A percentile compares a stretch with the other conserved stretches of the same genome.
These are phyloP conservation scores for Ascobolus immersus DNA, from an alignment of 495 filamentous ascomycete genomes.

Conservation along the genomic window DNA sequence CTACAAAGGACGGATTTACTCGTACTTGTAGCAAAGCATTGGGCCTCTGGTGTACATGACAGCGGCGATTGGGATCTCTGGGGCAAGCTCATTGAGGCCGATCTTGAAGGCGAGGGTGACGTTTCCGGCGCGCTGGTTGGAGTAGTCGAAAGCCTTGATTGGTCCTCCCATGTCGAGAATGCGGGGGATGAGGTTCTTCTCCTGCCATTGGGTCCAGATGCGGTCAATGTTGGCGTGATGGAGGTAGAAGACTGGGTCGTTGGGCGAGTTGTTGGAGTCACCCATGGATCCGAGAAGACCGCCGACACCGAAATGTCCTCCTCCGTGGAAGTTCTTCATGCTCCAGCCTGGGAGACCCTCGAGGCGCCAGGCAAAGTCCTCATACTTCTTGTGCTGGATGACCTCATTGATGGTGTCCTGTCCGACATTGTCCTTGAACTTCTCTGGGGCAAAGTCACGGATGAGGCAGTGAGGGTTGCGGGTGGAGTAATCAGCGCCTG, in stretches of 20 bases:
- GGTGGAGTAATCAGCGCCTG: constrained; percentile 4
- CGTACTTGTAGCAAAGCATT: not conserved
- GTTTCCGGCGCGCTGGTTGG: constrained; percentile 15
- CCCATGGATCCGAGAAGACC: constrained; percentile 9
- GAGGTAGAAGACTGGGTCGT: constrained; percentile 28
- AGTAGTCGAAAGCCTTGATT: constrained; percentile 15
- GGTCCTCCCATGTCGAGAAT: constrained; percentile 18
- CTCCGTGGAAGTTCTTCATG: constrained; percentile 32
- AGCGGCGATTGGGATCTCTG: not conserved
- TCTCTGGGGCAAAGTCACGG: constrained; percentile 32
- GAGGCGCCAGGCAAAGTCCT: constrained; percentile 27
- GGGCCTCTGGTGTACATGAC: not conserved
- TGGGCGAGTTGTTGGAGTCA: constrained; percentile 8
- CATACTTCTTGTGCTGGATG: constrained; percentile 19
- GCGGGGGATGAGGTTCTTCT: constrained; percentile 10
- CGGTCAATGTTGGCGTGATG: constrained; percentile 28
- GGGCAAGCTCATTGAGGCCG: constrained; percentile 9
- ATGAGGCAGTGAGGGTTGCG: constrained; percentile 40
- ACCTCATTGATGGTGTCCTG: constrained; percentile 4
- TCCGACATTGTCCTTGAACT: constrained; percentile 11
- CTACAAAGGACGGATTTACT: too few relatives aligned
- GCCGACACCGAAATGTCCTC: constrained; percentile 37
- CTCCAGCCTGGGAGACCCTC: constrained; percentile 25
- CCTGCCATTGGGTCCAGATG: constrained; percentile 28
- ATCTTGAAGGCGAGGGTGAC: constrained; percentile 19